These are phyloP conservation scores for Pleurozium schreberi DNA, from an alignment of 225 moss, liverwort and hornwort genomes.

Conservation along the genomic window DNA sequence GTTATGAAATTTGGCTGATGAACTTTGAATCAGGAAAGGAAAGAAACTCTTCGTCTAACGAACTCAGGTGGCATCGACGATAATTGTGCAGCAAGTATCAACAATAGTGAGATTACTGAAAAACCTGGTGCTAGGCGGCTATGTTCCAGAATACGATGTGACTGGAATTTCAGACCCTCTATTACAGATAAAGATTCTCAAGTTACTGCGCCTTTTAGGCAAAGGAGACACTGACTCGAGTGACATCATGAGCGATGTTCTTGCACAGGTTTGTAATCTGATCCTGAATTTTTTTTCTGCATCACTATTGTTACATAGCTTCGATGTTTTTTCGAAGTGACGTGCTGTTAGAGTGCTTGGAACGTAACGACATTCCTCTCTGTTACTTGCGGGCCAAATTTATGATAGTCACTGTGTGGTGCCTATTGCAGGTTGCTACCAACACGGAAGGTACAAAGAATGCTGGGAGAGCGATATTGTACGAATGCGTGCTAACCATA, in stretches of 20 bases:
- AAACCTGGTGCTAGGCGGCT: conserved; percentile 78
- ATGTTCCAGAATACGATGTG: conserved; percentile 84
- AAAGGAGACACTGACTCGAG: conserved; percentile 81
- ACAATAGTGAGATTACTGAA: conserved; percentile 70
- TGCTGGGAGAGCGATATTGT: conserved; percentile 96
- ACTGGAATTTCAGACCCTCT: conserved; percentile 82
- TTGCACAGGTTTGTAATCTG: conserved; percentile 58
- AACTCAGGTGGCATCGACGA: neutral
- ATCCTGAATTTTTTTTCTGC: neutral
- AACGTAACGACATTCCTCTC: neutral
- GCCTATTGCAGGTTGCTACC: conserved; percentile 69
- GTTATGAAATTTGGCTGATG: too few relatives aligned
- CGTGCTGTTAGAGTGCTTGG: neutral
- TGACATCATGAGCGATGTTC: conserved; percentile 96
- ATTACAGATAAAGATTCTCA: conserved; percentile 77
- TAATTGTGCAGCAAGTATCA: conserved; percentile 75
- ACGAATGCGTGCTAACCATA: conserved; percentile 92
- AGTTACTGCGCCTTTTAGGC: conserved; percentile 64
- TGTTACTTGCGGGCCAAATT: neutral
- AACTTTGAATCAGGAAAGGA: too few relatives aligned
- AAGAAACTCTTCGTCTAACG: too few relatives aligned
- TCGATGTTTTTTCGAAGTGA: neutral
- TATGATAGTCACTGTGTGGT: neutral
- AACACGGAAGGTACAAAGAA: conserved; percentile 89
- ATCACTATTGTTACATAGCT: neutral